These are phyloP conservation scores for Tricholoma sp. DNA, from an alignment of 768 basidiomycete genomes.

Conservation along the genomic window DNA sequence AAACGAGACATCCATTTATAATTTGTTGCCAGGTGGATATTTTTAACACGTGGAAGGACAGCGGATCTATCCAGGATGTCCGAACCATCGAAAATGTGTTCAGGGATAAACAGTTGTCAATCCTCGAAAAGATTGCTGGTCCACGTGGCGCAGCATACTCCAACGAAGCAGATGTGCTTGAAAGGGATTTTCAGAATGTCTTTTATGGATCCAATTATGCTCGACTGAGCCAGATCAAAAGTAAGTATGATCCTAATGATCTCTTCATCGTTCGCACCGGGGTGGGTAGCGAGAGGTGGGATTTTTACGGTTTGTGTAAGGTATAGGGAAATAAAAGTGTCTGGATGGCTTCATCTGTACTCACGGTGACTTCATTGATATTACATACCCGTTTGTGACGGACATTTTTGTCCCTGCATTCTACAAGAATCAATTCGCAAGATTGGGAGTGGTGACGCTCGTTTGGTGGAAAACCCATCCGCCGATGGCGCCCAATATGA, in stretches of 20 bases:
- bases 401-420: too few relatives aligned
- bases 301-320: neutral
- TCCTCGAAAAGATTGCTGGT: slow-evolving; percentile 23
- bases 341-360: neutral
- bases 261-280: slow-evolving; percentile 25
- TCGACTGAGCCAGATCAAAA: slow-evolving; percentile 25
- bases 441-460: too few relatives aligned
- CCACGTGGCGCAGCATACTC: slow-evolving; percentile 26
- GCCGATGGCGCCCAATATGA: too few relatives aligned
- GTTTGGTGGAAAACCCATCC: too few relatives aligned
- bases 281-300: neutral
- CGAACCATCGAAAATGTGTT: slow-evolving; percentile 16
- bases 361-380: too few relatives aligned
- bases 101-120: slow-evolving; percentile 18
- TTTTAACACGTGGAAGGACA: slow-evolving; percentile 13
- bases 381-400: too few relatives aligned
- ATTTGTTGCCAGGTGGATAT: slow-evolving; percentile 11
- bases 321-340: neutral
- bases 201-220: slow-evolving; percentile 32
- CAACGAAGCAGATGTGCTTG: slow-evolving; percentile 29
- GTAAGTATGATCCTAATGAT: slow-evolving; percentile 26
- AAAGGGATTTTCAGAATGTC: slow-evolving; percentile 25
- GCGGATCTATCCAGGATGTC: slow-evolving; percentile 12
- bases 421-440: too few relatives aligned
- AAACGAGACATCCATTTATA: neutral